A percentile compares a stretch with the other conserved stretches of the same genome.
These are phyloP conservation scores for Fragaria iinumae DNA, from an alignment of 306 rosid genomes.

Conservation along the genomic window DNA sequence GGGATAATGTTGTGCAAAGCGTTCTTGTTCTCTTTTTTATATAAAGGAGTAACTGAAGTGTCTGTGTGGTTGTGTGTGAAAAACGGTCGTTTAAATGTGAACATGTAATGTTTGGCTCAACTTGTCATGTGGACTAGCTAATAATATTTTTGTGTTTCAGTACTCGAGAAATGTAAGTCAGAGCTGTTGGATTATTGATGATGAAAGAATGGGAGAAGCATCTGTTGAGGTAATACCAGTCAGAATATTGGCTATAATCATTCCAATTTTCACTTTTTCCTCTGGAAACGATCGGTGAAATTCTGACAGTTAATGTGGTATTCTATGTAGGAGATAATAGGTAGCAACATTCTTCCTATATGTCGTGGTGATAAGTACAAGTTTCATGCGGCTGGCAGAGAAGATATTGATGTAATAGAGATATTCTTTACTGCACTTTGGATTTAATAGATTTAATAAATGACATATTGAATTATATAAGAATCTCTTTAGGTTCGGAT, in stretches of 20 bases:
- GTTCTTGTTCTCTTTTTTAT: neutral
- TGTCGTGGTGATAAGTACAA: constrained; percentile 81
- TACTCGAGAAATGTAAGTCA: constrained; percentile 97
- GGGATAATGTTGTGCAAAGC: neutral
- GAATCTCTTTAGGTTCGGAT: constrained; percentile 66
- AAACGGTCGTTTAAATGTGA: neutral
- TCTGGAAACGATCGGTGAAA: constrained; percentile 23
- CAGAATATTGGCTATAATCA: constrained; percentile 14
- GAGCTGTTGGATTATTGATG: constrained; percentile 88
- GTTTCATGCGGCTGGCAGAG: constrained; percentile 98
- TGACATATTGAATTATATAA: constrained; percentile 29
- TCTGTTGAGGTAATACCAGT: constrained; percentile 75
- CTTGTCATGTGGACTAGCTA: neutral
- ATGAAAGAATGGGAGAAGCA: constrained; percentile 97
- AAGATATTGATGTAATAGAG: constrained; percentile 80
- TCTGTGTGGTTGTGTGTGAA: neutral
- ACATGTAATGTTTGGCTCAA: neutral
- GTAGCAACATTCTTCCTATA: constrained; percentile 56
- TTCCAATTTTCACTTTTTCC: constrained; percentile 7
- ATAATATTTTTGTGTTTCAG: constrained; percentile 44
- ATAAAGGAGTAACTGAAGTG: neutral
- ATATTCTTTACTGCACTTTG: constrained; percentile 22
- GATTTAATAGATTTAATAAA: constrained; percentile 13
- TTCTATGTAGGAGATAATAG: constrained; percentile 68
- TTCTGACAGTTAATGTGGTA: constrained; percentile 30